Conservation (phyloP, 2,329 filamentous ascomycete species). For the Lasiodiplodia gonubiensis region DNA sequence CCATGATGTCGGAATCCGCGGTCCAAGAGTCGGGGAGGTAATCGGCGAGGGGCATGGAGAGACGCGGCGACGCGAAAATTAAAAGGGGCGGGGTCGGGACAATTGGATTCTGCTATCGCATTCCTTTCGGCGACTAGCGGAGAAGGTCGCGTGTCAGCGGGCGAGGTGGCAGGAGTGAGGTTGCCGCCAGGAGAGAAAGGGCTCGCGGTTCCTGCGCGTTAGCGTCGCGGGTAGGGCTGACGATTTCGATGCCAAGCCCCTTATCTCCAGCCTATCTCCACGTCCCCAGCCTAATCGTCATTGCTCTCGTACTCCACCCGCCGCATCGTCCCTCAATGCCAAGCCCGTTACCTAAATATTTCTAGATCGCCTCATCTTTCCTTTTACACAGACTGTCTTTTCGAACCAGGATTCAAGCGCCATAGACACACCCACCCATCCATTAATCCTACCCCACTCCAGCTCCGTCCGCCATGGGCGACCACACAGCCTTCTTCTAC, state of each 20-base stretch:
- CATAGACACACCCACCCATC: not conserved
- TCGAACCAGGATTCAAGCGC: not conserved
- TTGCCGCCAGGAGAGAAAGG: slow-evolving; percentile 18
- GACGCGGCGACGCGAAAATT: not conserved
- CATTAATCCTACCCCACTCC: not conserved
- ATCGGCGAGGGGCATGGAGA: slow-evolving; percentile 26
- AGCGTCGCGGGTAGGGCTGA: slow-evolving; percentile 26
- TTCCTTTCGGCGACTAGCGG: not conserved
- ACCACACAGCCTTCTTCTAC: slow-evolving; percentile 67
- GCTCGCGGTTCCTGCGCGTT: slow-evolving; percentile 16
- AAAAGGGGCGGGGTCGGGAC: not conserved
- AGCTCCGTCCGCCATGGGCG: slow-evolving; percentile 4
- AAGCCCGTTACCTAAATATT: not conserved
- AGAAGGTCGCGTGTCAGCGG: slow-evolving; percentile 11
- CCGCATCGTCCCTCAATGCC: not conserved
- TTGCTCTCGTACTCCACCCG: not conserved
- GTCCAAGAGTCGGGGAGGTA: slow-evolving; percentile 26
- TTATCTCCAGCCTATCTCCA: slow-evolving; percentile 27
- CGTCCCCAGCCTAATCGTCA: not conserved
- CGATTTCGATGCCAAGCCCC: slow-evolving; percentile 7
- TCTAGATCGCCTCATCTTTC: not conserved
- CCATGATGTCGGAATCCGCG: slow-evolving; percentile 37
- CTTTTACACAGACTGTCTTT: not conserved
- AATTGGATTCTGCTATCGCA: slow-evolving; percentile 15
- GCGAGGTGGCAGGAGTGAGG: not conserved